Evolutionary conservation across 1,139 yeast genomes (phyloP).

Genomic region (Suhomyces guaymorum): DNA sequence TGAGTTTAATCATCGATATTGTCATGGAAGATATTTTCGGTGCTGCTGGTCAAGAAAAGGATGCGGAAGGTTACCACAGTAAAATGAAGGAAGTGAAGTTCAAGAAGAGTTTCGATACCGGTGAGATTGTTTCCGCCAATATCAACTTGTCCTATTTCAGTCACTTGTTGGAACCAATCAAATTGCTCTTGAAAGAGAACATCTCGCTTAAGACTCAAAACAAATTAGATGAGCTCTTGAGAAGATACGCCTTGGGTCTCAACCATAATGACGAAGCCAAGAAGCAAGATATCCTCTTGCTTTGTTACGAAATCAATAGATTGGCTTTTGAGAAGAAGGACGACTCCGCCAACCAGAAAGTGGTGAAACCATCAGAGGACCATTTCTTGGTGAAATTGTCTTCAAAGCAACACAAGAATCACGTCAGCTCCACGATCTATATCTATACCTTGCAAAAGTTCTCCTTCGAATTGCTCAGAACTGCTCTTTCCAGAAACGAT

Average conservation of each 20-base stretch:
- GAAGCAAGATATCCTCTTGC: slow-evolving; percentile 58
- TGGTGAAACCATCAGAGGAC: slow-evolving; percentile 37
- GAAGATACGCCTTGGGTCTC: slow-evolving; percentile 76
- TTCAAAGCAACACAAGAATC: slow-evolving; percentile 56
- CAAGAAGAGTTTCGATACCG: slow-evolving; percentile 86
- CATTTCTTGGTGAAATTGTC: slow-evolving; percentile 72
- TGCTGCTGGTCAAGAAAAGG: slow-evolving; percentile 90
- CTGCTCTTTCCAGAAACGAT: slow-evolving; percentile 64
- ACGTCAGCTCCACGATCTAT: slow-evolving; percentile 51
- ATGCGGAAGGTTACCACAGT: slow-evolving; percentile 85
- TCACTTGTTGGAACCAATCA: slow-evolving; percentile 69
- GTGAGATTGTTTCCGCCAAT: slow-evolving; percentile 70
- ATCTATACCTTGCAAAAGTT: slow-evolving; percentile 68
- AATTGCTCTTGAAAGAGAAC: slow-evolving; percentile 62
- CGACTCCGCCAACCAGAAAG: slow-evolving; percentile 19
- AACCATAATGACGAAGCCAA: slow-evolving; percentile 66
- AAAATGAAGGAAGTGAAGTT: slow-evolving; percentile 89
- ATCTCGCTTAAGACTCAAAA: slow-evolving; percentile 68
- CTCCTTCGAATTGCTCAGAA: slow-evolving; percentile 73
- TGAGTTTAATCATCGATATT: slow-evolving; percentile 60
- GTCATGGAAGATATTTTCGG: slow-evolving; percentile 95
- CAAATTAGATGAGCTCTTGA: slow-evolving; percentile 75
- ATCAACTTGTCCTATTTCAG: slow-evolving; percentile 62
- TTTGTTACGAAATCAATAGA: slow-evolving; percentile 73
- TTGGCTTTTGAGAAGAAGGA: slow-evolving; percentile 46